A percentile compares a stretch with the other conserved stretches of the same genome.
Evolutionary conservation across 257 asterid species (phyloP).

Genomic region (Salvia splendens): DNA sequence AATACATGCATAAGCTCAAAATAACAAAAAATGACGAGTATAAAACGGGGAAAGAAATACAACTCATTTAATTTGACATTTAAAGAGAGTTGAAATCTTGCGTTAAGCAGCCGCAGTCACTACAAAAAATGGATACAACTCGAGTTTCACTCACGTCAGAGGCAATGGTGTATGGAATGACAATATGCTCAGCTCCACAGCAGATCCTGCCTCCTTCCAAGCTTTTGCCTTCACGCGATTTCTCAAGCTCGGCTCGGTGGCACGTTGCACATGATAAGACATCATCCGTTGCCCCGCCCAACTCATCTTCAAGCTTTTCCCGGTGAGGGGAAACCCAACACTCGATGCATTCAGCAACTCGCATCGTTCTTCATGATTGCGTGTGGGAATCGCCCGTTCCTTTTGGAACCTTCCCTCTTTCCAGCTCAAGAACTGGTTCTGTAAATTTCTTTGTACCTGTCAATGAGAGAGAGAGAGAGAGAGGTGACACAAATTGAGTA

Average conservation of each 20-base stretch:
- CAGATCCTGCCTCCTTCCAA: slow-evolving; percentile 30
- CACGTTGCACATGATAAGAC: slow-evolving; percentile 24
- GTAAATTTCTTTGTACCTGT: slow-evolving; percentile 71
- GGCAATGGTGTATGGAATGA: slow-evolving; percentile 60
- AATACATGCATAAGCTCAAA: too few relatives aligned
- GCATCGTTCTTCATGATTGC: slow-evolving; percentile 17
- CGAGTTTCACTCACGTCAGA: neutral
- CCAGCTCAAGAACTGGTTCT: slow-evolving; percentile 50
- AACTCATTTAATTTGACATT: neutral
- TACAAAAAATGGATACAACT: slow-evolving; percentile 42
- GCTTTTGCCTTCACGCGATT: slow-evolving; percentile 41
- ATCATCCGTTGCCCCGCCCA: slow-evolving; percentile 30
- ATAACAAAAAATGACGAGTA: too few relatives aligned
- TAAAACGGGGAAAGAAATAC: neutral
- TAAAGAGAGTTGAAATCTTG: neutral
- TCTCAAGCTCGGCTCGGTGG: slow-evolving; percentile 36
- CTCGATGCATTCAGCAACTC: slow-evolving; percentile 30
- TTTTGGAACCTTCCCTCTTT: slow-evolving; percentile 43
- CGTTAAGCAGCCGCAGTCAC: slow-evolving; percentile 31
- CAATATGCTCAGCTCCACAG: slow-evolving; percentile 49
- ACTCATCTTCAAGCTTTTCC: slow-evolving; percentile 50
- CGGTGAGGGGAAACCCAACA: slow-evolving; percentile 44
- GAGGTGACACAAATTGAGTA: neutral
- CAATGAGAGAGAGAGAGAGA: neutral
- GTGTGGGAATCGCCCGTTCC: slow-evolving; percentile 11